A percentile compares a stretch with the other conserved stretches of the same genome.
Evolutionary conservation across 1,284 basidiomycete species (phyloP).

Genomic region (Moniliella sp.): DNA sequence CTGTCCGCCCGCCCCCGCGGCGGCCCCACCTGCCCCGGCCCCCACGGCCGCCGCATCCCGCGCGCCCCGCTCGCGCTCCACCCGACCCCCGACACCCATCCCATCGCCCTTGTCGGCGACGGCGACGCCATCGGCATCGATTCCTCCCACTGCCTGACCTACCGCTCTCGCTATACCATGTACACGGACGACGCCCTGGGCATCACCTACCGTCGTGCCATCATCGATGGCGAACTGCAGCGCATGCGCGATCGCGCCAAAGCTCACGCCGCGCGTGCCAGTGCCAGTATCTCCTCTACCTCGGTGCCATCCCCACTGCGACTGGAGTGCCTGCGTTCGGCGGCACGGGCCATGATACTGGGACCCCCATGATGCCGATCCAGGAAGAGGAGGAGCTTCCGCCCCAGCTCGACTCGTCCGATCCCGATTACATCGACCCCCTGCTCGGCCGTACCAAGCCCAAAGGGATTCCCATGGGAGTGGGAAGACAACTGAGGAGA

Average conservation of each 20-base stretch:
- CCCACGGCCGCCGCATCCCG: constrained; percentile 13
- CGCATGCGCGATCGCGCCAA: too few relatives aligned
- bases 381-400: background rate
- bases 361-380: background rate
- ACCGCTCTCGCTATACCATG: constrained; percentile 25
- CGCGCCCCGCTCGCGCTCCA: constrained; percentile 15
- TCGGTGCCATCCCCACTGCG: background rate
- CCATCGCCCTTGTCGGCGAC: constrained; percentile 25
- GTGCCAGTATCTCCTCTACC: too few relatives aligned
- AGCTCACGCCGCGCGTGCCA: too few relatives aligned
- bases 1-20: constrained; percentile 17
- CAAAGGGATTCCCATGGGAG: constrained; percentile 12
- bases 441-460: constrained; percentile 23
- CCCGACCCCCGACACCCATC: constrained; percentile 27
- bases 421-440: constrained; percentile 20
- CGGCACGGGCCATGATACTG: background rate
- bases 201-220: constrained; percentile 28
- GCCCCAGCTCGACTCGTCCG: too few relatives aligned
- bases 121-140: constrained; percentile 24
- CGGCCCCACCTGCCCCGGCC: constrained; percentile 17
- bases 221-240: too few relatives aligned
- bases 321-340: background rate
- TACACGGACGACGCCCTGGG: constrained; percentile 32
- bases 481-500: constrained; percentile 27
- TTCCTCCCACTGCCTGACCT: constrained; percentile 27